phyloP scores from a whole-genome alignment of 2,329 filamentous ascomycete genomes.

The Fusarium sp. region DNA sequence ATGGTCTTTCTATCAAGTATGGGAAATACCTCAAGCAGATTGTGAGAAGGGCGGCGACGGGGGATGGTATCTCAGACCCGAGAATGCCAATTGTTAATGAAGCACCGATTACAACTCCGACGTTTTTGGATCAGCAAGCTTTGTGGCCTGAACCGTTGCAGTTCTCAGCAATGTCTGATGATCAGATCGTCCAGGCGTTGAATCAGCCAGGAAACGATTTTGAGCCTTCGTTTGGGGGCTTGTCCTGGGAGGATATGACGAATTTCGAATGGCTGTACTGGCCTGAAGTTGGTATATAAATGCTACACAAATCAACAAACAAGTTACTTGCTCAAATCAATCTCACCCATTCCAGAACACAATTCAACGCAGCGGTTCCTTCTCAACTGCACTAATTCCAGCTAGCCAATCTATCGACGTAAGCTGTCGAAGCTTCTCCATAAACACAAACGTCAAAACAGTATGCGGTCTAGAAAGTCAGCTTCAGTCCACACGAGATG shows the following conservation, averaged over 20 bases:
- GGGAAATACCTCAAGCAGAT: constrained; percentile 57
- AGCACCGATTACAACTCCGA: constrained; percentile 34
- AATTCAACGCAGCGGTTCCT: constrained; percentile 14
- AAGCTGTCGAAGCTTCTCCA: constrained; percentile 54
- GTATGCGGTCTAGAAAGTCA: constrained; percentile 51
- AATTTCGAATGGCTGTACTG: constrained; percentile 67
- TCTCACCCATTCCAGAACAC: neutral
- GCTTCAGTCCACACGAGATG: neutral
- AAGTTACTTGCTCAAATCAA: constrained; percentile 8
- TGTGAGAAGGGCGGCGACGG: constrained; percentile 49
- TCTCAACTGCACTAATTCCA: constrained; percentile 7
- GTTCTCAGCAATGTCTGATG: constrained; percentile 75
- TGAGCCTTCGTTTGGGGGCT: constrained; percentile 62
- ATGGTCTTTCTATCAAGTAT: constrained; percentile 68
- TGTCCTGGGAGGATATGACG: constrained; percentile 67
- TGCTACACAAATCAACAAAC: constrained; percentile 13
- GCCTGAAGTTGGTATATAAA: constrained; percentile 53
- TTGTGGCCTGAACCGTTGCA: constrained; percentile 63
- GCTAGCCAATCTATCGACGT: constrained; percentile 37
- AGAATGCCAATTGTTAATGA: constrained; percentile 23
- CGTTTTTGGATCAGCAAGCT: constrained; percentile 43
- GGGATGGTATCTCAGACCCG: constrained; percentile 24
- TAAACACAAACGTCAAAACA: constrained; percentile 57
- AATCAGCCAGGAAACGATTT: constrained; percentile 70
- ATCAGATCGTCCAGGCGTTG: constrained; percentile 72